Evolutionary conservation across 441 rosid genomes (phyloP), one percentile per base, ranked within the genome.

Genomic region (Bocquillonia castaneifolia): DNA sequence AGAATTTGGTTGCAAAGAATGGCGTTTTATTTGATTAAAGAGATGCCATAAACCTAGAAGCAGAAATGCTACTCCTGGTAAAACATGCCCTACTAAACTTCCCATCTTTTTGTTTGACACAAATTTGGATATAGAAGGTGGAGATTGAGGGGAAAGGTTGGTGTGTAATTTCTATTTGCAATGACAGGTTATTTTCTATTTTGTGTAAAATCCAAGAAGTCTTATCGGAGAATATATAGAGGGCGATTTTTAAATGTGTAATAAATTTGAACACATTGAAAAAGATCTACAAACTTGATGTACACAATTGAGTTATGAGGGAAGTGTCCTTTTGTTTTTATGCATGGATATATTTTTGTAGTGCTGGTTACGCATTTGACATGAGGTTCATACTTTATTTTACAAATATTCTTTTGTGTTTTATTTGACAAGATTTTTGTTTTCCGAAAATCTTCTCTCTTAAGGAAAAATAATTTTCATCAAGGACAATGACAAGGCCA

Each of bases 1-100:
- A 51, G 90, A 82, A 51, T 76, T 79, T 28, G 89, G 88, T 48
- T 64, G 74, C 20, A 69, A 78, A 55, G 76, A 61, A 52, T 85
- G 80, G 72, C 85, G 85, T 70, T 77, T 84, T 74, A 82, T 76
- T 64, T 87, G 87, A 74, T 82, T 89, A 64, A 84, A 77, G 57
- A 89, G 81, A 77, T 89, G 95, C 91, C 97, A 87, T 23, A 83
- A 77, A 48, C 93, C 97, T 58, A 87, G 81, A 45, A 76, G 67
- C 39, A 89, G 58, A 85, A 87, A 87, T 72, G 83, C 88, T 42
- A 84, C 60, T 1, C 95, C 93, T 5, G 97, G 90, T 23, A 74
- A 45, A 0, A 84, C 88, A 79, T 91, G 94, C 36, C 97, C 96
- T 22, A 83, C 73, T 17, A 84, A 78, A 66, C 79, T 74, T 51